Conservation (phyloP, 1,284 basidiomycete species). For the Rhodotorula sp. region DNA sequence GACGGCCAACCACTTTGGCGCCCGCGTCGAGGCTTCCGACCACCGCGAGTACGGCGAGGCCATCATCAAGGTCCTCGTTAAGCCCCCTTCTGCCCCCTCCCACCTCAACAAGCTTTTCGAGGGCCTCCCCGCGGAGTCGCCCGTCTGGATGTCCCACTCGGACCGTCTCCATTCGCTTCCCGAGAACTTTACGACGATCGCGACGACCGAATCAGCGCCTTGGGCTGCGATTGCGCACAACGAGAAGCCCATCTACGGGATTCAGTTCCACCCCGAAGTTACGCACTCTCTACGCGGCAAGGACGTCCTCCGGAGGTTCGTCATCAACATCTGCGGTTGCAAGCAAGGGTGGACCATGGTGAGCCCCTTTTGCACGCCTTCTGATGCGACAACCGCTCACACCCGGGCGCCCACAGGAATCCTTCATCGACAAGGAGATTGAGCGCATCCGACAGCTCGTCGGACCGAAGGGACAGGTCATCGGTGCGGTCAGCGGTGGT, state of each 20-base stretch:
- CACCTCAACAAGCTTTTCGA: conserved; percentile 78
- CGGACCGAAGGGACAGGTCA: conserved; percentile 90
- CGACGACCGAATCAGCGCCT: conserved; percentile 81
- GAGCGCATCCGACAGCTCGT: conserved; percentile 91
- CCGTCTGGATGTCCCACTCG: conserved; percentile 99
- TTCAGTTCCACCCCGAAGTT: conserved; percentile 99
- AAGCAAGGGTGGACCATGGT: conserved; percentile 93
- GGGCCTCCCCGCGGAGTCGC: conserved; percentile 75
- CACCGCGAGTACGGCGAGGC: conserved; percentile 96
- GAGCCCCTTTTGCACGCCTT: conserved; percentile 28
- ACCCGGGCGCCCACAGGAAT: conserved; percentile 61
- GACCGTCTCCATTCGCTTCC: conserved; percentile 87
- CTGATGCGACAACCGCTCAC: no score
- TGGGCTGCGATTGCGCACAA: conserved; percentile 93
- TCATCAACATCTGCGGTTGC: conserved; percentile 81
- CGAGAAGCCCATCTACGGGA: conserved; percentile 86
- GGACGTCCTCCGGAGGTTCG: conserved; percentile 86
- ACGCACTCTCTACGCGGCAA: conserved; percentile 90
- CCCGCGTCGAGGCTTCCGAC: conserved; percentile 81
- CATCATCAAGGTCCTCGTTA: conserved; percentile 70
- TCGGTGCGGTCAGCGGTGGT: conserved; percentile 95
- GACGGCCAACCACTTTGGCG: conserved; percentile 80
- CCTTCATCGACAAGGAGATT: conserved; percentile 98
- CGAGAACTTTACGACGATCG: conserved; percentile 81
- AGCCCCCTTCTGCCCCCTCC: conserved; percentile 57